Evolutionary conservation across 768 basidiomycete species (phyloP), one percentile per base, ranked within the genome.

Genomic region (Leccinum arenicola): DNA sequence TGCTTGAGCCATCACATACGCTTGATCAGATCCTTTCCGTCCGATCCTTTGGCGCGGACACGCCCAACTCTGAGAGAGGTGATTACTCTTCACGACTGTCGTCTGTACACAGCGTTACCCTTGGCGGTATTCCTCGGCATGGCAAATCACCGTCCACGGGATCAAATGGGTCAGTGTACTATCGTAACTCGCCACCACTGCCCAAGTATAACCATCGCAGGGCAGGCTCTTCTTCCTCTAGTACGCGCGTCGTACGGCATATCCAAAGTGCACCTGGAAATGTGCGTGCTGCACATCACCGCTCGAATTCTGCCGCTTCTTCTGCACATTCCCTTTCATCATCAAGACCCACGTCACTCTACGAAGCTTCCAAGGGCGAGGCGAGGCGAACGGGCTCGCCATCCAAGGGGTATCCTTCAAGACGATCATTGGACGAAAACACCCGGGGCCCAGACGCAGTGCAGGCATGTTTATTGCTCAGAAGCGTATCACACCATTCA

Each of bases 1-100:
- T 81, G n/a, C 67, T 89, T 36, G 89, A 87, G 57, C 85, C 84
- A 9, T 82, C 84, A 4, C 74, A 74, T 43, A 80, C 68, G 54
- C 69, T 72, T 23, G 76, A 76, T 21, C 74, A 84, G 67, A 75
- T 85, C 14, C 82, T 85, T 5, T 82, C 85, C 10, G 82, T 91
- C 19, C 81, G 85, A 11, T 92, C 91, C 3, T 82, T 87, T 57
- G 90, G 89, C 2, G 87, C 80, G 64, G 89, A 89, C 56, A 95
- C 95, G 0, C 95, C 93, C 0, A 94, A 89, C 54, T 94, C 93
- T 29, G 95, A 97, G 64, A 79, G 81, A 50, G 91, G 88, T 12
- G 91, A 91, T 10, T 79, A 82, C 67, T 80, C 86, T 17, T 95
- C 93, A 1, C 78, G 93, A 25, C 92, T 94, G 1, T 91, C 90